Conservation (phyloP, 768 basidiomycete species). For the Trametes maxima region DNA sequence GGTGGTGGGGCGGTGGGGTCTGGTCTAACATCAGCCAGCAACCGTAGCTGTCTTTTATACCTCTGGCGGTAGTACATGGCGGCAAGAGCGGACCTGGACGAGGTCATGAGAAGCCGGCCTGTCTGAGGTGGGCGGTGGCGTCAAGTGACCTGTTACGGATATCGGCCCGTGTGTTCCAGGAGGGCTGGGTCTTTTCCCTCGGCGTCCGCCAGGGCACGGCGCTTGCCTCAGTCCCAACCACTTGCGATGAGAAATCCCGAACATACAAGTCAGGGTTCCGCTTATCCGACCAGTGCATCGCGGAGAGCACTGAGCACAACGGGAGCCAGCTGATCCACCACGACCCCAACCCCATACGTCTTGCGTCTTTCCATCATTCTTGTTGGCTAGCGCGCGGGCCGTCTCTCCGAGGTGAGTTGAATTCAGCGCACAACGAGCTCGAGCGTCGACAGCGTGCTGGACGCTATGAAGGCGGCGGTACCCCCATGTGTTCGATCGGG, state of each 20-base stretch:
- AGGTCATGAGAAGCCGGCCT: slow-evolving; percentile 10
- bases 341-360: slow-evolving; percentile 7
- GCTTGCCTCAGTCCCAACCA: background rate
- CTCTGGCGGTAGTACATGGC: background rate
- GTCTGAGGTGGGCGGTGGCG: background rate
- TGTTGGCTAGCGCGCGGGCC: background rate
- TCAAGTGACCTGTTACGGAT: slow-evolving; percentile 2
- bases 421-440: background rate
- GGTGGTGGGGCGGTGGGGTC: slow-evolving; percentile 2
- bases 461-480: background rate
- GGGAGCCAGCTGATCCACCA: slow-evolving; percentile 9
- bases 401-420: background rate
- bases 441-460: background rate
- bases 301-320: background rate
- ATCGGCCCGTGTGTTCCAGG: slow-evolving; percentile 9
- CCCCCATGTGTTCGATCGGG: background rate
- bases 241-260: background rate
- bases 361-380: background rate
- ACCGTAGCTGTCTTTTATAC: slow-evolving; percentile 12
- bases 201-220: background rate
- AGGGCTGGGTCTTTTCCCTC: background rate
- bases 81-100: slow-evolving; percentile 3
- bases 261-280: background rate
- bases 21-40: background rate
- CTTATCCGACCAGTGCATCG: background rate